A percentile compares a stretch with the other conserved stretches of the same genome.
These are phyloP conservation scores for Tricholoma furcatifolium DNA, from an alignment of 768 basidiomycete genomes.

Conservation along the genomic window DNA sequence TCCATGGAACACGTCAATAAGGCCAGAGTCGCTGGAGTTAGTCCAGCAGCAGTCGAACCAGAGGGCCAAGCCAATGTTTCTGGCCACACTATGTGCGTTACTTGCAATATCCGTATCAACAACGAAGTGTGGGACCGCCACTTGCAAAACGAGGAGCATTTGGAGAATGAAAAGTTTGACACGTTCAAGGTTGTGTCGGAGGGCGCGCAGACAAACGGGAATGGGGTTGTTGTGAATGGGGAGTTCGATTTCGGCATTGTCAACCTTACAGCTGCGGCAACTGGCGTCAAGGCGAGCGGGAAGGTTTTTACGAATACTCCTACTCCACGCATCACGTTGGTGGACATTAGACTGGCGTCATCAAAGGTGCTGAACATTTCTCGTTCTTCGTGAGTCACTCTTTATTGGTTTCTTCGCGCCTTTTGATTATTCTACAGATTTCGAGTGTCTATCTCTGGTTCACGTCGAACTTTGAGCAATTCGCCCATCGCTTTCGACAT, in stretches of 20 bases:
- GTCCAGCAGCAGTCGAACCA: constrained; percentile 23
- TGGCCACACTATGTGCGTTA: constrained; percentile 23
- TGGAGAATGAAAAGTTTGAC: constrained; percentile 34
- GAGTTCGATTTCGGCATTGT: constrained; percentile 52
- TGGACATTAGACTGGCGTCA: too few species aligned
- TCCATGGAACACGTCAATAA: constrained; percentile 7
- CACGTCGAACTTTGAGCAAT: constrained; percentile 12
- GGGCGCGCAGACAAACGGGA: constrained; percentile 53
- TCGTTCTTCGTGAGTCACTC: too few species aligned
- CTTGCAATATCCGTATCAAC: constrained; percentile 26
- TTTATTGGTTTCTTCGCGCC: too few species aligned
- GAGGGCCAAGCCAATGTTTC: constrained; percentile 20
- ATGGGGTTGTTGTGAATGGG: constrained; percentile 45
- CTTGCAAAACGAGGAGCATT: constrained; percentile 27
- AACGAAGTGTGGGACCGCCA: constrained; percentile 34
- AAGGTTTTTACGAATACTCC: too few species aligned
- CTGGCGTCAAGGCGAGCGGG: constrained; percentile 21
- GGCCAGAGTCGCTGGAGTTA: background rate
- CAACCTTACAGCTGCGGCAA: constrained; percentile 29
- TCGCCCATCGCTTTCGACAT: constrained; percentile 29
- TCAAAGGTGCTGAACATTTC: too few species aligned
- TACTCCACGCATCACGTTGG: too few species aligned
- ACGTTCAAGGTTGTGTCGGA: constrained; percentile 43
- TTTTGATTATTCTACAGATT: too few species aligned
- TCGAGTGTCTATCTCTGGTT: too few species aligned